phyloP scores from a whole-genome alignment of 768 basidiomycete species.

The Amanita pallidorosea region DNA sequence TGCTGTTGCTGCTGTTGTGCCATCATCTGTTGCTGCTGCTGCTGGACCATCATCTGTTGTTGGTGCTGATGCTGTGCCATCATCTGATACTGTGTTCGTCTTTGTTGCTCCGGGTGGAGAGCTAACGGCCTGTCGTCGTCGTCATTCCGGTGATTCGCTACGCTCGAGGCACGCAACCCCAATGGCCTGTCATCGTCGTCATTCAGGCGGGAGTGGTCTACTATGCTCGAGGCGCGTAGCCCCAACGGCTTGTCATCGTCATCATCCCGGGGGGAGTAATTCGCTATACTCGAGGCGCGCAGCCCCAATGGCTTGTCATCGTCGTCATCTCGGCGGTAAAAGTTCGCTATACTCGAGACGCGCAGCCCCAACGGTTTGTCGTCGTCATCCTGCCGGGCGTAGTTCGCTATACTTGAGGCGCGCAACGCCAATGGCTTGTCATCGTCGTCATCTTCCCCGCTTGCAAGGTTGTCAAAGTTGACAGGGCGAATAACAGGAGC shows the following conservation, averaged over 20 bases:
- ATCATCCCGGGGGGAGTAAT: constrained; percentile 19
- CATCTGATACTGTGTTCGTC: constrained; percentile 57
- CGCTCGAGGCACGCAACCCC: constrained; percentile 52
- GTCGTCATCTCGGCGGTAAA: constrained; percentile 28
- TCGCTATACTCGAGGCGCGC: constrained; percentile 34
- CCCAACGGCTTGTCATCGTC: constrained; percentile 69
- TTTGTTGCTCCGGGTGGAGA: constrained; percentile 71
- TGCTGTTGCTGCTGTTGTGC: constrained; percentile 41
- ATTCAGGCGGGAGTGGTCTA: constrained; percentile 16
- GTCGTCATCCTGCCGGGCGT: constrained; percentile 33
- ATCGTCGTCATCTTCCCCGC: constrained; percentile 40
- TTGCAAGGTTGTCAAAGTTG: constrained; percentile 24
- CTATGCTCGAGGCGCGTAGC: constrained; percentile 40
- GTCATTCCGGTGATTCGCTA: constrained; percentile 22
- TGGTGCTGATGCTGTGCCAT: constrained; percentile 35
- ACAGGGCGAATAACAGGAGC: constrained; percentile 28
- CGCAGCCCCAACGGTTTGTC: constrained; percentile 64
- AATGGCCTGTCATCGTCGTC: constrained; percentile 61
- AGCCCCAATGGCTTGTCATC: constrained; percentile 62
- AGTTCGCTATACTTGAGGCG: constrained; percentile 27
- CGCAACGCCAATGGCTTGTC: constrained; percentile 64
- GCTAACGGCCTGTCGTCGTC: constrained; percentile 68
- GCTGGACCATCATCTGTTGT: constrained; percentile 39
- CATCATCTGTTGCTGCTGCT: constrained; percentile 42
- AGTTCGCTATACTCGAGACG: constrained; percentile 32